Evolutionary conservation across 306 rosid species (phyloP).

Genomic region (Inga leiocalycina): DNA sequence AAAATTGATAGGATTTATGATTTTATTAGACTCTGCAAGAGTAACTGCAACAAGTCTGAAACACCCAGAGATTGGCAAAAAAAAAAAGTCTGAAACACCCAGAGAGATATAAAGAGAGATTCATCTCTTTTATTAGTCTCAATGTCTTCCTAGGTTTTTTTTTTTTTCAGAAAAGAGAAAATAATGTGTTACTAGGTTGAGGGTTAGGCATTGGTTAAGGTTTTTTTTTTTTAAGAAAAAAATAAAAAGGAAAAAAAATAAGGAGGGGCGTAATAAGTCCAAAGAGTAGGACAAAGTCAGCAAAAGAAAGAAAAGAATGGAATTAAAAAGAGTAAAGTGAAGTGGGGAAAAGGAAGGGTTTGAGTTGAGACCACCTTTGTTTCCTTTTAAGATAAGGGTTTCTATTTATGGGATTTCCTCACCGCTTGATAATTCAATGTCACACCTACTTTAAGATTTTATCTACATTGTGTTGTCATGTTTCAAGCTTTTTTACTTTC

Average conservation of each 20-base stretch:
- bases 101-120: constrained; percentile 16
- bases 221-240: no score
- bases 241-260: not conserved
- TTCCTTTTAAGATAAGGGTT: constrained; percentile 38
- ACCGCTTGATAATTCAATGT: constrained; percentile 45
- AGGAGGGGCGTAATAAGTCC: not conserved
- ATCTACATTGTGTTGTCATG: not conserved
- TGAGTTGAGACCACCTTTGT: constrained; percentile 31
- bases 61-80: constrained; percentile 36
- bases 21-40: constrained; percentile 39
- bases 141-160: not conserved
- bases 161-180: not conserved
- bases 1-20: not conserved
- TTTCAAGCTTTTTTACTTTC: not conserved
- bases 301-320: constrained; percentile 30
- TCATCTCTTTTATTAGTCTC: not conserved
- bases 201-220: constrained; percentile 3
- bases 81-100: constrained; percentile 31
- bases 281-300: constrained; percentile 31
- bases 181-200: constrained; percentile 6
- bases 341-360: constrained; percentile 8
- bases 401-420: constrained; percentile 51
- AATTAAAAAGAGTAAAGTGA: constrained; percentile 36
- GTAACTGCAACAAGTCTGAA: not conserved
- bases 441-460: constrained; percentile 14